A percentile compares a stretch with the other conserved stretches of the same genome.
phyloP scores from a whole-genome alignment of 805 yeast species.

The Nematodospora valgi region DNA sequence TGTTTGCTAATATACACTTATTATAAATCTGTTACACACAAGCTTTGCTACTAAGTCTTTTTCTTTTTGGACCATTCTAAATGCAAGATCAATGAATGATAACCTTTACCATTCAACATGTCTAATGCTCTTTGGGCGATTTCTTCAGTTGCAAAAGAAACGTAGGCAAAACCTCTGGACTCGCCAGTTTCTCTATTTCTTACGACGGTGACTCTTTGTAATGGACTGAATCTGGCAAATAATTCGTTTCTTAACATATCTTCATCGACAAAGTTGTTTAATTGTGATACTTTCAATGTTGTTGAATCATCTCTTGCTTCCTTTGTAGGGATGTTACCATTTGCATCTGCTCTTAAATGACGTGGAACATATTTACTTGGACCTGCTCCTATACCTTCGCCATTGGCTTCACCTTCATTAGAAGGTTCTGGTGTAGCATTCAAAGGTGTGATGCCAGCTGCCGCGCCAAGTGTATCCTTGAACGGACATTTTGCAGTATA shows the following conservation, averaged over 20 bases:
- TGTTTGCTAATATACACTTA: no score
- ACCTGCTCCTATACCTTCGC: slow-evolving; percentile 13
- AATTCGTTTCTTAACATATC: slow-evolving; percentile 72
- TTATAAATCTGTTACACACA: no score
- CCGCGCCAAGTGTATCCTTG: slow-evolving; percentile 70
- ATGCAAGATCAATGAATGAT: slow-evolving; percentile 74
- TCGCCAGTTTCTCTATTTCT: slow-evolving; percentile 91
- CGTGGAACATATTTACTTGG: slow-evolving; percentile 41
- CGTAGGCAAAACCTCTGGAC: slow-evolving; percentile 94
- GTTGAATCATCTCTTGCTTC: slow-evolving; percentile 74
- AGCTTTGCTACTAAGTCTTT: slow-evolving; percentile 19
- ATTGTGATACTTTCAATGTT: slow-evolving; percentile 86
- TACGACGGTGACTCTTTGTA: slow-evolving; percentile 76
- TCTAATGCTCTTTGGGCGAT: slow-evolving; percentile 78
- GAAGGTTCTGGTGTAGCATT: slow-evolving; percentile 30
- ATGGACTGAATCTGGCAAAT: slow-evolving; percentile 61
- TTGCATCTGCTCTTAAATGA: slow-evolving; percentile 44
- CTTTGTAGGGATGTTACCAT: slow-evolving; percentile 34
- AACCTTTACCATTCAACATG: slow-evolving; percentile 82
- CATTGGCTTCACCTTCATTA: slow-evolving; percentile 17
- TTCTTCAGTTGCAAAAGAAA: slow-evolving; percentile 65
- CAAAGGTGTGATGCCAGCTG: slow-evolving; percentile 40
- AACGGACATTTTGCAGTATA: slow-evolving; percentile 94
- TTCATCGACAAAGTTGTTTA: slow-evolving; percentile 83
- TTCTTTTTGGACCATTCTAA: slow-evolving; percentile 47